A percentile compares a stretch with the other conserved stretches of the same genome.
phyloP scores from a whole-genome alignment of 2,329 filamentous ascomycete species.

The Colletotrichum simmondsii region DNA sequence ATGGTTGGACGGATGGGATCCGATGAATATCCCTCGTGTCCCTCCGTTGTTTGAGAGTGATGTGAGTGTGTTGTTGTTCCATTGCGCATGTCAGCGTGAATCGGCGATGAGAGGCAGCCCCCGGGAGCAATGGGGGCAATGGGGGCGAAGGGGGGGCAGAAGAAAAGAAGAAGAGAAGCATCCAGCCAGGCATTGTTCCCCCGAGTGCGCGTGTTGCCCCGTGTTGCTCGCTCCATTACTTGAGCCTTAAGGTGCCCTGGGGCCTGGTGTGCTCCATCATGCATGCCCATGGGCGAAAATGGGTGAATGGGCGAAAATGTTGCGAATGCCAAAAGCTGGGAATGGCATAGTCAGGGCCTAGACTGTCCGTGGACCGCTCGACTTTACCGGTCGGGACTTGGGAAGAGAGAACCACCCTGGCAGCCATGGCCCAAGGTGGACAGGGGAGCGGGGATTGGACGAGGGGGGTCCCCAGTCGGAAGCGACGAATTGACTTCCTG shows the following conservation, averaged over 20 bases:
- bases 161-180: background rate
- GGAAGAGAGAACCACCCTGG: background rate
- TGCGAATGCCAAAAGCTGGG: background rate
- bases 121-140: too few relatives aligned
- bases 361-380: slow-evolving; percentile 18
- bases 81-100: background rate
- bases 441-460: background rate
- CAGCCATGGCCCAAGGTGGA: background rate
- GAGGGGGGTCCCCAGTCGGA: slow-evolving; percentile 18
- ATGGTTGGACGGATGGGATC: background rate
- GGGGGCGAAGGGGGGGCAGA: background rate
- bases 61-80: background rate
- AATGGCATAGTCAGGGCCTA: slow-evolving; percentile 25
- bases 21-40: slow-evolving; percentile 1
- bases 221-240: background rate
- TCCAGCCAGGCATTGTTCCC: background rate
- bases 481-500: slow-evolving; percentile 28
- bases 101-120: background rate
- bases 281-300: background rate
- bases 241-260: too few relatives aligned
- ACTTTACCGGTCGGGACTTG: slow-evolving; percentile 22
- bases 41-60: slow-evolving; percentile 5
- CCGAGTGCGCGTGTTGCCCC: background rate
- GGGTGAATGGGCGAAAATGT: background rate
- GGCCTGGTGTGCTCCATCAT: background rate